These are phyloP conservation scores for Pichia sp. DNA, from an alignment of 1,139 yeast genomes.

Conservation along the genomic window DNA sequence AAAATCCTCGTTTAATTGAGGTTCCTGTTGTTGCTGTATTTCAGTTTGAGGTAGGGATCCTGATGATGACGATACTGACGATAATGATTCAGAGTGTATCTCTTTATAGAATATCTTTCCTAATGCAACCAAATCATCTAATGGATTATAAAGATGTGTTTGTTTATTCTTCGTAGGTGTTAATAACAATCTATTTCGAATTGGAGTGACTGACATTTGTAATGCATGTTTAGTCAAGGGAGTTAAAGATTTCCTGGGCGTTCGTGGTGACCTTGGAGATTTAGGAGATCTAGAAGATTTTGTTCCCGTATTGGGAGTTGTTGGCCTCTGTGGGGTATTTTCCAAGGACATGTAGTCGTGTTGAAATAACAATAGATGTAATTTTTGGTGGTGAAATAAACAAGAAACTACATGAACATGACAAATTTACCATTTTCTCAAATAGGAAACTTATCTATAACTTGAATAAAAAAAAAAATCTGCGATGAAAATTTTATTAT, in stretches of 20 bases:
- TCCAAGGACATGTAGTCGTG: conserved; percentile 8
- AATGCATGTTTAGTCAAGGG: conserved; percentile 27
- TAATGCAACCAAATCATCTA: conserved; percentile 25
- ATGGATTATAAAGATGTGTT: conserved; percentile 26
- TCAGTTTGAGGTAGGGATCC: not conserved
- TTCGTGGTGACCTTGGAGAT: conserved; percentile 13
- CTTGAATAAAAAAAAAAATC: conserved; percentile 1
- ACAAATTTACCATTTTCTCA: not conserved
- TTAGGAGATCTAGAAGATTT: conserved; percentile 3
- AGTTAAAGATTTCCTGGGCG: conserved; percentile 23
- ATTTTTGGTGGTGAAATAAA: too few species aligned
- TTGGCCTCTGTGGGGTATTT: conserved; percentile 8
- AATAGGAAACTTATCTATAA: not conserved
- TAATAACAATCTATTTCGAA: conserved; percentile 24
- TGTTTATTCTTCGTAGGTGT: conserved; percentile 23
- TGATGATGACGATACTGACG: too few species aligned
- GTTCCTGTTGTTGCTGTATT: not conserved
- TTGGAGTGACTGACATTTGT: conserved; percentile 27
- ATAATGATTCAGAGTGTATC: not conserved
- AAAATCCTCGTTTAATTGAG: not conserved
- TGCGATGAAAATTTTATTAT: not conserved
- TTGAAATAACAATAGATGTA: too few species aligned
- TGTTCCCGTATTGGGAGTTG: not conserved
- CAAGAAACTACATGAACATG: not conserved
- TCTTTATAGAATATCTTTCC: conserved; percentile 22